These are phyloP conservation scores for Hypoxylon sp. DNA, from an alignment of 2,329 filamentous ascomycete genomes.

Conservation along the genomic window DNA sequence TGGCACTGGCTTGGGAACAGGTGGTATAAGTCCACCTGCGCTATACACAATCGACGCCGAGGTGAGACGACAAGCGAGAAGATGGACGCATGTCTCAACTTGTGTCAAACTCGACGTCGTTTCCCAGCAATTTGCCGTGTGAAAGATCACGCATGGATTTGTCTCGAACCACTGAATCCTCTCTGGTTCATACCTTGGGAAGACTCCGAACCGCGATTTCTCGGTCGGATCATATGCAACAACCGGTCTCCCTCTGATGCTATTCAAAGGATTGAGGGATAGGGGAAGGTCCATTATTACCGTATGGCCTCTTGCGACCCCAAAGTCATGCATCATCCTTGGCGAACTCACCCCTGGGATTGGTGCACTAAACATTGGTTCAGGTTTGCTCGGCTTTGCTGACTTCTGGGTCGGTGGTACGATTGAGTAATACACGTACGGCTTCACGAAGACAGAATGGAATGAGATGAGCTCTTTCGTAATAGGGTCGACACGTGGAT, in stretches of 20 bases:
- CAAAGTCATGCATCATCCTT: constrained; percentile 82
- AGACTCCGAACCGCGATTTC: constrained; percentile 71
- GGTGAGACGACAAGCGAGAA: constrained; percentile 73
- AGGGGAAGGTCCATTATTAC: constrained; percentile 76
- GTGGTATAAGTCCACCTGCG: constrained; percentile 68
- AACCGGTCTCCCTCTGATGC: constrained; percentile 62
- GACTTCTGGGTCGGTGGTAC: constrained; percentile 40
- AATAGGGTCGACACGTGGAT: constrained; percentile 71
- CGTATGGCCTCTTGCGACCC: constrained; percentile 68
- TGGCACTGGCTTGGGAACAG: constrained; percentile 51
- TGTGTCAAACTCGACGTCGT: constrained; percentile 47
- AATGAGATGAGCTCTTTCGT: constrained; percentile 74
- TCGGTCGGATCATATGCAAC: constrained; percentile 67
- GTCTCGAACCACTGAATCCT: constrained; percentile 73
- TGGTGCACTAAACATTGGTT: constrained; percentile 57
- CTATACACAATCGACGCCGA: constrained; percentile 71
- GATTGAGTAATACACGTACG: constrained; percentile 72
- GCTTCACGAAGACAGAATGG: constrained; percentile 70
- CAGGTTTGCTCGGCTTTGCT: constrained; percentile 42
- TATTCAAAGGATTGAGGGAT: constrained; percentile 69
- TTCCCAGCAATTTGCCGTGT: constrained; percentile 77
- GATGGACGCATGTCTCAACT: constrained; percentile 59
- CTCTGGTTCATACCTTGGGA: constrained; percentile 67
- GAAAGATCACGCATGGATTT: constrained; percentile 73
- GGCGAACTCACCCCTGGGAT: constrained; percentile 69